A percentile compares a stretch with the other conserved stretches of the same genome.
These are phyloP conservation scores for Penicillium arizonense DNA, from an alignment of 495 filamentous ascomycete genomes.

Conservation along the genomic window DNA sequence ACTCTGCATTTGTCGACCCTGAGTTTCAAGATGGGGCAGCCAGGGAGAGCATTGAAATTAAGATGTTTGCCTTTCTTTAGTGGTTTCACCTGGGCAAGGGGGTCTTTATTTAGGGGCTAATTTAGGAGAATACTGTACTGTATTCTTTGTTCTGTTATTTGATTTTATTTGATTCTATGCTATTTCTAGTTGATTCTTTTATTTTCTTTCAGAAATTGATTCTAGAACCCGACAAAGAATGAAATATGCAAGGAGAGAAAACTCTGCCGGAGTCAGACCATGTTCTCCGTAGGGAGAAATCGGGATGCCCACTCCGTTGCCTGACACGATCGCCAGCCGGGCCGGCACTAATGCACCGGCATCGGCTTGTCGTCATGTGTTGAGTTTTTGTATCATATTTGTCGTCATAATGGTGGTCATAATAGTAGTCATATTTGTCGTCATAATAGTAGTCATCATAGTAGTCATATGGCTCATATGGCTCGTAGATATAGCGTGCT, in stretches of 20 bases:
- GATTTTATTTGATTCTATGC: no score
- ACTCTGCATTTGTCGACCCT: conserved; percentile 53
- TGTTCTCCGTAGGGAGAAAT: conserved; percentile 4
- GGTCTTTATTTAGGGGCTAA: no score
- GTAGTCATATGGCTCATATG: no score
- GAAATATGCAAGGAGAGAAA: no score
- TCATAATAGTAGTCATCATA: not conserved
- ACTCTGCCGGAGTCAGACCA: conserved; percentile 7
- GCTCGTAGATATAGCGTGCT: no score
- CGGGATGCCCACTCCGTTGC: conserved; percentile 9
- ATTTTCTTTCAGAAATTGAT: no score
- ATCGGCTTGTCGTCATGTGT: conserved; percentile 4
- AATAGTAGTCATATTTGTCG: not conserved
- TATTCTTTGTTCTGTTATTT: not conserved
- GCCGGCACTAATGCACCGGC: conserved; percentile 18
- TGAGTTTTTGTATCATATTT: not conserved
- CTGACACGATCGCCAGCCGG: conserved; percentile 26
- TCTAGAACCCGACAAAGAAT: no score
- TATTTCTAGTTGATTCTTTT: no score
- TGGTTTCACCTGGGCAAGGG: not conserved
- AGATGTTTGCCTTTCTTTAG: conserved; percentile 21
- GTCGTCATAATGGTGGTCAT: not conserved
- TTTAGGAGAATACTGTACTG: not conserved
- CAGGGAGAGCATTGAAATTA: conserved; percentile 56
- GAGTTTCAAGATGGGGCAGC: conserved; percentile 33